Conservation (phyloP, 116 monocot genomes). For the Thalassia testudinum region DNA sequence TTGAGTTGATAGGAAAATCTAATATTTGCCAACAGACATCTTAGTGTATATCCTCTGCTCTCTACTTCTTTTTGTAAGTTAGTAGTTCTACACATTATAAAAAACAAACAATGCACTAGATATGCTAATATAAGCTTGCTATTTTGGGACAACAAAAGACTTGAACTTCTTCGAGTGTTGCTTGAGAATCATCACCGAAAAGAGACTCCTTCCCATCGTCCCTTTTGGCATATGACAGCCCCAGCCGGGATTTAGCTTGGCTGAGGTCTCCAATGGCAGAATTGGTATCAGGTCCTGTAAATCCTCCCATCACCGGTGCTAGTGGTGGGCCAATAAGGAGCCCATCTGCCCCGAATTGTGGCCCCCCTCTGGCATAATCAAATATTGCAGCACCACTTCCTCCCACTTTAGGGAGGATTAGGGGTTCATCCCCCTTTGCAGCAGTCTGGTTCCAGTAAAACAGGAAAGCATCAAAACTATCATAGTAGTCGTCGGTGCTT, state of each 20-base stretch:
- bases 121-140: constrained; percentile 50
- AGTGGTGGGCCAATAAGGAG: constrained; percentile 88
- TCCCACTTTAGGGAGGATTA: constrained; percentile 61
- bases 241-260: constrained; percentile 83
- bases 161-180: constrained; percentile 52
- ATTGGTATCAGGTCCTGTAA: constrained; percentile 77
- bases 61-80: no score
- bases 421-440: constrained; percentile 2
- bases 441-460: constrained; percentile 59
- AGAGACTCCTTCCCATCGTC: constrained; percentile 74
- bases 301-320: constrained; percentile 90
- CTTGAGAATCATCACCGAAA: constrained; percentile 57
- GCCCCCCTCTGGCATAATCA: constrained; percentile 91
- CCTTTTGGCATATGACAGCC: constrained; percentile 83
- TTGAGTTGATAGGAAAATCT: no score
- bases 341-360: constrained; percentile 38
- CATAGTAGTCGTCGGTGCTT: constrained; percentile 92
- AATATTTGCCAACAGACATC: no score
- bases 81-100: no score
- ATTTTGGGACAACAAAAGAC: constrained; percentile 84
- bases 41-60: no score
- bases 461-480: constrained; percentile 77
- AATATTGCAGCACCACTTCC: constrained; percentile 93
- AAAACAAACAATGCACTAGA: no score
- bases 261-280: constrained; percentile 72